phyloP scores from a whole-genome alignment of 805 yeast genomes.

The Schizosaccharomyces osmophilus region DNA sequence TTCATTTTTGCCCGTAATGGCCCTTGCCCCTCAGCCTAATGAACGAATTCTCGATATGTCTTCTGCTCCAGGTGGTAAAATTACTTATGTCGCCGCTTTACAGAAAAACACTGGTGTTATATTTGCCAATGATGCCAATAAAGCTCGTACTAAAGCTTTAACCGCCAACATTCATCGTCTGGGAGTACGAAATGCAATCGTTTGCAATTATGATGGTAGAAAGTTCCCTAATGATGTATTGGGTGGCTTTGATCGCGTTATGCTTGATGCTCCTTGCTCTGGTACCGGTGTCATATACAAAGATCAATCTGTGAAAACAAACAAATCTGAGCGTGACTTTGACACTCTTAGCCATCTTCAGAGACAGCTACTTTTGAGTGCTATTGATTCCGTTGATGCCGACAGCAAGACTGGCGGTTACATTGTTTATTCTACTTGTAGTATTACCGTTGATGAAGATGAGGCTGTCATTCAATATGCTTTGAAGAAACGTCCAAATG shows the following conservation, averaged over 20 bases:
- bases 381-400: conserved; percentile 93
- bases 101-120: conserved; percentile 97
- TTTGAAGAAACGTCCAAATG: conserved; percentile 84
- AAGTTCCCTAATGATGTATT: conserved; percentile 82
- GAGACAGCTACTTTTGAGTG: conserved; percentile 75
- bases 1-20: conserved; percentile 92
- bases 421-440: conserved; percentile 92
- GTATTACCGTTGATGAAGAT: conserved; percentile 93
- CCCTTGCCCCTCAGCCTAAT: conserved; percentile 86
- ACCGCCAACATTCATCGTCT: conserved; percentile 93
- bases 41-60: conserved; percentile 97
- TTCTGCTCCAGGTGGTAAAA: conserved; percentile 98
- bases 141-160: conserved; percentile 82
- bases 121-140: conserved; percentile 91
- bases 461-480: conserved; percentile 98
- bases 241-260: conserved; percentile 89
- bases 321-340: conserved; percentile 88
- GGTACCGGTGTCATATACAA: conserved; percentile 98
- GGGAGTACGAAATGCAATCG: conserved; percentile 89
- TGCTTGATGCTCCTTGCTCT: conserved; percentile 96
- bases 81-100: conserved; percentile 79
- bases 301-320: conserved; percentile 80
- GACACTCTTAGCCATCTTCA: conserved; percentile 91
- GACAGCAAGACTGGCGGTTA: conserved; percentile 76
- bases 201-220: conserved; percentile 92